Conservation (phyloP, 2,329 filamentous ascomycete species). For the Cyphellophora attinorum region DNA sequence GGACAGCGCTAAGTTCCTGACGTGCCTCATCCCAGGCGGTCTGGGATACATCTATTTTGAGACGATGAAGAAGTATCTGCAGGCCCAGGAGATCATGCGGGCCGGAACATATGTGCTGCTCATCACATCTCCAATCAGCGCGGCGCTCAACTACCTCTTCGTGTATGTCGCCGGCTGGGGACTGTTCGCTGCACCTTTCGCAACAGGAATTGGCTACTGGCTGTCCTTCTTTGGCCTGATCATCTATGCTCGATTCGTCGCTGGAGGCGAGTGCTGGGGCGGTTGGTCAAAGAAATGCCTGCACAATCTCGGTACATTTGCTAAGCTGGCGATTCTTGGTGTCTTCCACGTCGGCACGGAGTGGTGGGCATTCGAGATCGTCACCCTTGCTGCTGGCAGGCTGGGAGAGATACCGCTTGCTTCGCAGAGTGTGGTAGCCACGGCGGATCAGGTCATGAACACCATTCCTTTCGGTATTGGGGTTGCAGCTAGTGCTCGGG, state of each 20-base stretch:
- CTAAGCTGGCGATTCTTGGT: constrained; percentile 64
- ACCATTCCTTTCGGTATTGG: constrained; percentile 82
- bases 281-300: constrained; percentile 58
- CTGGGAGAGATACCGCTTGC: constrained; percentile 72
- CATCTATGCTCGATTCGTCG: constrained; percentile 60
- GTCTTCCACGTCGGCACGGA: constrained; percentile 79
- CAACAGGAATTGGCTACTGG: constrained; percentile 82
- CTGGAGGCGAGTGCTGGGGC: constrained; percentile 69
- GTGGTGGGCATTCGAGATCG: constrained; percentile 93
- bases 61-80: constrained; percentile 55
- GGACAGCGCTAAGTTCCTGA: constrained; percentile 64
- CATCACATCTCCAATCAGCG: constrained; percentile 52
- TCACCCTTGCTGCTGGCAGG: constrained; percentile 70
- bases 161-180: constrained; percentile 63
- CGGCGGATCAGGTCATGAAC: constrained; percentile 72
- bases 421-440: constrained; percentile 84
- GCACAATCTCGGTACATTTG: constrained; percentile 61
- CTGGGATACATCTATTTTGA: constrained; percentile 85
- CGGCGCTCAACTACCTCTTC: constrained; percentile 55
- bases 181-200: constrained; percentile 68
- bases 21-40: constrained; percentile 66
- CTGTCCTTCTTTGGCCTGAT: constrained; percentile 67
- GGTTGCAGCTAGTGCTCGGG: constrained; percentile 65
- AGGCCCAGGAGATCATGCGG: constrained; percentile 53
- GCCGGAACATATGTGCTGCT: constrained; percentile 55